Percentiles rank a stretch among this genome's conserved stretches.
These are phyloP conservation scores for Mikania micrantha DNA, from an alignment of 129 eudicot species.

Conservation along the genomic window DNA sequence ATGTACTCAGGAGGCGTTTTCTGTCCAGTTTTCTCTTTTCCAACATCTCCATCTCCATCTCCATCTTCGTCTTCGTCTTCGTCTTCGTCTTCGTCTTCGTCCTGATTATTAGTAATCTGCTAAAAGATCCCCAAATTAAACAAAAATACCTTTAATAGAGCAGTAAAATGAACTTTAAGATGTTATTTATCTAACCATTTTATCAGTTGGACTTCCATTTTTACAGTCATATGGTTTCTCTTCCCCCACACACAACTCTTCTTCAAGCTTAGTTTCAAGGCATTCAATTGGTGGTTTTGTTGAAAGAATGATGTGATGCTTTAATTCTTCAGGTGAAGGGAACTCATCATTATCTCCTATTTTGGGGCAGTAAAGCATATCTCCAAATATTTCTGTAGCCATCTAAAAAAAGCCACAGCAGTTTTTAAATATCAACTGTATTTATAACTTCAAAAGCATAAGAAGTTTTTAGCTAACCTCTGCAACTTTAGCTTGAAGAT, in stretches of 20 bases:
- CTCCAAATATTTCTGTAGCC: slow-evolving; percentile 58
- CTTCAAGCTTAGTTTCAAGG: slow-evolving; percentile 29
- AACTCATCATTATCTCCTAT: slow-evolving; percentile 48
- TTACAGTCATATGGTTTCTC: not conserved
- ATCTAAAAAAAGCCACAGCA: slow-evolving; percentile 30
- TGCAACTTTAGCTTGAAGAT: slow-evolving; percentile 81
- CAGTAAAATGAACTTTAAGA: not conserved
- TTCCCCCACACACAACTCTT: not conserved
- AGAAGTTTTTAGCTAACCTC: slow-evolving; percentile 43
- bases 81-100: slow-evolving; percentile 19
- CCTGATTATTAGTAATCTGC: slow-evolving; percentile 28
- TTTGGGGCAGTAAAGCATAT: slow-evolving; percentile 54
- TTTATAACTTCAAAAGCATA: not conserved
- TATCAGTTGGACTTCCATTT: not conserved
- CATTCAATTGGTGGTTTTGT: slow-evolving; percentile 84
- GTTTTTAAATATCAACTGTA: not conserved
- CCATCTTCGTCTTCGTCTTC: slow-evolving; percentile 31
- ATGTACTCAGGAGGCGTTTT: slow-evolving; percentile 43
- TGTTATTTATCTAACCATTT: slow-evolving; percentile 29
- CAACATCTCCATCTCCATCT: slow-evolving; percentile 30
- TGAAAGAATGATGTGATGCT: slow-evolving; percentile 61
- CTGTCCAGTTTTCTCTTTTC: slow-evolving; percentile 29
- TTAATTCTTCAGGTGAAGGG: slow-evolving; percentile 64
- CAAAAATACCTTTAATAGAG: not conserved
- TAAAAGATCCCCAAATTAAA: not conserved